A percentile compares a stretch with the other conserved stretches of the same genome.
phyloP scores from a whole-genome alignment of 306 rosid species.

The Trifolium subterraneum region DNA sequence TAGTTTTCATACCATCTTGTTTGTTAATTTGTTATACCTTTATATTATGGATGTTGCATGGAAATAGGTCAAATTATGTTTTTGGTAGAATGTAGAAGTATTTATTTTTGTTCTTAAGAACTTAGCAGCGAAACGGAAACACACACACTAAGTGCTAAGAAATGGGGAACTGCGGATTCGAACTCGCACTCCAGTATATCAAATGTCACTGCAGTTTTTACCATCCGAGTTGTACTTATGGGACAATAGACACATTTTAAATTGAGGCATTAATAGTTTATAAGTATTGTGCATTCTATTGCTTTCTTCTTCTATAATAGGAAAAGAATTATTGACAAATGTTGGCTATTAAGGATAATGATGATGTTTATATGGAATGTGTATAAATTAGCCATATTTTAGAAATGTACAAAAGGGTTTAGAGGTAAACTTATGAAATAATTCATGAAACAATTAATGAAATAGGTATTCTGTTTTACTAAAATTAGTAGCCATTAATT shows the following conservation, averaged over 20 bases:
- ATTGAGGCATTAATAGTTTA: constrained; percentile 3
- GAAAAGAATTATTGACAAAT: constrained; percentile 21
- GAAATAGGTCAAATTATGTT: constrained; percentile 16
- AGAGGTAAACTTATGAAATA: constrained; percentile 29
- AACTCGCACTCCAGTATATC: too few relatives aligned
- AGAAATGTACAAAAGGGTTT: constrained; percentile 37
- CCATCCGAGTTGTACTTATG: too few relatives aligned
- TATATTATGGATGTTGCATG: constrained; percentile 31
- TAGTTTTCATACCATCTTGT: background rate
- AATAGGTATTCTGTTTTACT: constrained; percentile 26
- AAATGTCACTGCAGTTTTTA: too few relatives aligned
- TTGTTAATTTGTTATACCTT: constrained; percentile 29
- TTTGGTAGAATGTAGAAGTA: constrained; percentile 30
- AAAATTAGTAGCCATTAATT: constrained; percentile 32
- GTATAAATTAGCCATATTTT: constrained; percentile 18
- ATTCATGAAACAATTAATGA: constrained; percentile 18
- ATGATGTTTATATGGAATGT: constrained; percentile 38
- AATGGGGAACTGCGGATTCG: too few relatives aligned
- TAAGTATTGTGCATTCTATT: background rate
- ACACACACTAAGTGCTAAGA: too few relatives aligned
- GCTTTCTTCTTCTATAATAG: constrained; percentile 11
- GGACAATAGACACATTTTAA: too few relatives aligned
- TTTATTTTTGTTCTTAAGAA: too few relatives aligned
- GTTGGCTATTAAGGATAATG: constrained; percentile 18
- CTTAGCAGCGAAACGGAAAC: too few relatives aligned